phyloP scores from a whole-genome alignment of 2,329 filamentous ascomycete genomes.

The Fusarium concolor region DNA sequence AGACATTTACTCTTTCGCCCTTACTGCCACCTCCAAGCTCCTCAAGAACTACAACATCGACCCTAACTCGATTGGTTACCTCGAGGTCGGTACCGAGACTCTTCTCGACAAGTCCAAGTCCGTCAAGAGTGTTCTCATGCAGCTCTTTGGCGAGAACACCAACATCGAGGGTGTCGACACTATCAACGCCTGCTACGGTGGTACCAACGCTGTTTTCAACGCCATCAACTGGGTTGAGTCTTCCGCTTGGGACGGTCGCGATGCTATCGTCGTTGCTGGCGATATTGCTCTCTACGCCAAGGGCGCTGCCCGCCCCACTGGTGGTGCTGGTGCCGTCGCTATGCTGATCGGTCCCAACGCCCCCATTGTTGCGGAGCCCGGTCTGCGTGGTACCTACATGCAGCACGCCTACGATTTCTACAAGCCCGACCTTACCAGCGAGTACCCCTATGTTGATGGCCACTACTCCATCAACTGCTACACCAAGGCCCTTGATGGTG shows the following conservation, averaged over 20 bases:
- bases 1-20: constrained; percentile 90
- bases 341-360: constrained; percentile 83
- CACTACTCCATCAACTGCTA: constrained; percentile 88
- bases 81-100: constrained; percentile 89
- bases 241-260: constrained; percentile 85
- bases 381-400: constrained; percentile 84
- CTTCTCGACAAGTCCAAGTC: constrained; percentile 92
- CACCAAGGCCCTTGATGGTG: constrained; percentile 80
- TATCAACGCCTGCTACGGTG: constrained; percentile 87
- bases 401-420: constrained; percentile 90
- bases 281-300: constrained; percentile 90
- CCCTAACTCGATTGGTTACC: constrained; percentile 78
- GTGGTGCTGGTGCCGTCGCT: constrained; percentile 82
- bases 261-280: constrained; percentile 82
- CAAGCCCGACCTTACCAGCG: constrained; percentile 88
- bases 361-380: constrained; percentile 80
- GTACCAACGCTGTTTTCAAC: constrained; percentile 88
- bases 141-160: constrained; percentile 85
- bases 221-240: constrained; percentile 87
- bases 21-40: constrained; percentile 82
- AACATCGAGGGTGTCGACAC: constrained; percentile 87
- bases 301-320: constrained; percentile 83
- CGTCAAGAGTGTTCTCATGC: constrained; percentile 89
- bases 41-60: constrained; percentile 88
- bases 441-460: constrained; percentile 87